A percentile compares a stretch with the other conserved stretches of the same genome.
phyloP scores from a whole-genome alignment of 2,329 filamentous ascomycete species.

The Pseudopyricularia javanii region DNA sequence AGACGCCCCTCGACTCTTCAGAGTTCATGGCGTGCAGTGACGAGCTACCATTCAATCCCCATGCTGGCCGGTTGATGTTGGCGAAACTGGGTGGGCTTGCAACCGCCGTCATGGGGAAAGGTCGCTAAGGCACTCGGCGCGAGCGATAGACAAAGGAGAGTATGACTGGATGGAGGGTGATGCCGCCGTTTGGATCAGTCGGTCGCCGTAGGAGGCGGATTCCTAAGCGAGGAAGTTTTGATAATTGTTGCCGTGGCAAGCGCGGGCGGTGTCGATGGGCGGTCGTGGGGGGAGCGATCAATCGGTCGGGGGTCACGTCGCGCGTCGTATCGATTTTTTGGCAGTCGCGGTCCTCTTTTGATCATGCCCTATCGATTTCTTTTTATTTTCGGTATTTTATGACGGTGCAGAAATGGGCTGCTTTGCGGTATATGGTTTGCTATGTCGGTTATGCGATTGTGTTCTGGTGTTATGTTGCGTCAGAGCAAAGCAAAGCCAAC shows the following conservation, averaged over 20 bases:
- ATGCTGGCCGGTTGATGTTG: conserved; percentile 52
- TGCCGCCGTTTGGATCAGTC: neutral
- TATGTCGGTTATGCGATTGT: neutral
- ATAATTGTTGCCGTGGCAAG: neutral
- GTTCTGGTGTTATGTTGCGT: neutral
- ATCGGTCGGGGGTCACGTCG: neutral
- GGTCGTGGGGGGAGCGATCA: neutral
- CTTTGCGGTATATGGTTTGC: neutral
- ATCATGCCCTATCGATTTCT: neutral
- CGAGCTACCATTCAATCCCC: conserved; percentile 46
- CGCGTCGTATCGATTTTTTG: neutral
- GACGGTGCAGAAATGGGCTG: neutral
- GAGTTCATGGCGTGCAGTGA: conserved; percentile 56
- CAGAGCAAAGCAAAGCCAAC: neutral
- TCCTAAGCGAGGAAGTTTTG: neutral
- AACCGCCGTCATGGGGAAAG: conserved; percentile 52
- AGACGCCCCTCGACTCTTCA: conserved; percentile 79
- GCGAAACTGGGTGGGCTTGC: conserved; percentile 52
- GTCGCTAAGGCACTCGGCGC: conserved; percentile 4
- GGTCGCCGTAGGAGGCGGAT: neutral
- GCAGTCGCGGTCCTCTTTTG: neutral
- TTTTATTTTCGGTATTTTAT: neutral
- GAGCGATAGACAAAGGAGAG: neutral
- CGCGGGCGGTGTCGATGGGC: neutral
- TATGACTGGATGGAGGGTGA: neutral